Percentiles rank a stretch among this genome's conserved stretches.
Conservation (phyloP, 2,329 filamentous ascomycete genomes). For the Venturia pyrina region DNA sequence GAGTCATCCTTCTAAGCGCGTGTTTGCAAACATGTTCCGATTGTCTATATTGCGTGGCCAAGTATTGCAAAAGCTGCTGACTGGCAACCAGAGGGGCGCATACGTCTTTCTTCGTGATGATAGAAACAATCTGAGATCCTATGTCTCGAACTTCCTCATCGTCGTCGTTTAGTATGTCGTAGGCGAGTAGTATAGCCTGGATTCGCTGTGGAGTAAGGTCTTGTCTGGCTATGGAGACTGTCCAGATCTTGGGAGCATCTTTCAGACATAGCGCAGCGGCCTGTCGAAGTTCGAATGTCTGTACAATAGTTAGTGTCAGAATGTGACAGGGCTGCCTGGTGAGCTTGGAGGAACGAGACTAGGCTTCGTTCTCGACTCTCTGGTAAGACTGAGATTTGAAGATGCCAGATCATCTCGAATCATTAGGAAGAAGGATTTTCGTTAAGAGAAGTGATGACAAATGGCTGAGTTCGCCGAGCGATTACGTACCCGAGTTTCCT, state of each 20-base stretch:
- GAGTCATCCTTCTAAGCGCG: conserved; percentile 19
- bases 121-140: conserved; percentile 42
- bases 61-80: conserved; percentile 26
- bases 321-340: background rate
- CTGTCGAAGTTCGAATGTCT: conserved; percentile 9
- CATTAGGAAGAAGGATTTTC: background rate
- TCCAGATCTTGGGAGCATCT: background rate
- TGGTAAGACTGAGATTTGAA: background rate
- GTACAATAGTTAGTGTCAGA: background rate
- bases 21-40: conserved; percentile 26
- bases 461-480: background rate
- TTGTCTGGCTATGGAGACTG: background rate
- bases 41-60: conserved; percentile 24
- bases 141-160: conserved; percentile 75
- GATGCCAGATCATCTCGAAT: background rate
- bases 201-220: conserved; percentile 31
- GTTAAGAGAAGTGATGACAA: background rate
- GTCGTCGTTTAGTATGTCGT: conserved; percentile 76
- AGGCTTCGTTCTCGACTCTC: background rate
- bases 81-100: conserved; percentile 41
- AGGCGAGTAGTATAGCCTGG: conserved; percentile 54
- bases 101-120: conserved; percentile 15
- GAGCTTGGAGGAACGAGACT: background rate
- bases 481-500: conserved; percentile 1
- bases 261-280: conserved; percentile 2